A percentile compares a stretch with the other conserved stretches of the same genome.
Evolutionary conservation across 2,329 filamentous ascomycete species (phyloP).

Genomic region (Metarhizium guizhouense): DNA sequence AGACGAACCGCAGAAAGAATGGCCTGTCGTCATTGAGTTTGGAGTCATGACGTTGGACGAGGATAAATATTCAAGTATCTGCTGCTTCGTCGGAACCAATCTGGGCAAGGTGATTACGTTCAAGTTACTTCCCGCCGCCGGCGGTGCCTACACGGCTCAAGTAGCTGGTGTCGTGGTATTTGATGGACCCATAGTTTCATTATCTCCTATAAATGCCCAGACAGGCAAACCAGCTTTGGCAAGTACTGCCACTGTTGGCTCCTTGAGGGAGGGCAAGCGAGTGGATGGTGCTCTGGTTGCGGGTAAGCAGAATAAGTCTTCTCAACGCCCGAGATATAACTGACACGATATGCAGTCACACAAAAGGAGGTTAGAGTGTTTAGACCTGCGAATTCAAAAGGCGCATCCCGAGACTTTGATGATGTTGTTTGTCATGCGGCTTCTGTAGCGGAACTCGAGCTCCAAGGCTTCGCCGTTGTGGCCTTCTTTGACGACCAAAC

Average conservation of each 20-base stretch:
- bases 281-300: conserved; percentile 75
- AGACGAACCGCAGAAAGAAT: conserved; percentile 50
- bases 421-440: conserved; percentile 75
- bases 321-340: neutral
- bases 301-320: conserved; percentile 34
- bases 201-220: conserved; percentile 72
- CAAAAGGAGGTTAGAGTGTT: conserved; percentile 78
- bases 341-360: conserved; percentile 34
- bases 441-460: conserved; percentile 62
- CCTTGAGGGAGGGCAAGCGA: conserved; percentile 63
- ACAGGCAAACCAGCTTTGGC: conserved; percentile 69
- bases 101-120: conserved; percentile 78
- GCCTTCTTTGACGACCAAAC: conserved; percentile 78
- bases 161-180: conserved; percentile 59
- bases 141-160: conserved; percentile 59
- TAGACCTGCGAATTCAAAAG: conserved; percentile 74
- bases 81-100: conserved; percentile 84
- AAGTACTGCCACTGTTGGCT: conserved; percentile 65
- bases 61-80: conserved; percentile 93
- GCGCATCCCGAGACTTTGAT: conserved; percentile 87
- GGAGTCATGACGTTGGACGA: conserved; percentile 87
- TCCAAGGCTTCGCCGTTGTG: conserved; percentile 69
- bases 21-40: conserved; percentile 78
- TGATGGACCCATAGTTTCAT: conserved; percentile 62
- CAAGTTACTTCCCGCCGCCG: conserved; percentile 72